These are phyloP conservation scores for Fusarium citri DNA, from an alignment of 2,329 filamentous ascomycete species.

Conservation along the genomic window DNA sequence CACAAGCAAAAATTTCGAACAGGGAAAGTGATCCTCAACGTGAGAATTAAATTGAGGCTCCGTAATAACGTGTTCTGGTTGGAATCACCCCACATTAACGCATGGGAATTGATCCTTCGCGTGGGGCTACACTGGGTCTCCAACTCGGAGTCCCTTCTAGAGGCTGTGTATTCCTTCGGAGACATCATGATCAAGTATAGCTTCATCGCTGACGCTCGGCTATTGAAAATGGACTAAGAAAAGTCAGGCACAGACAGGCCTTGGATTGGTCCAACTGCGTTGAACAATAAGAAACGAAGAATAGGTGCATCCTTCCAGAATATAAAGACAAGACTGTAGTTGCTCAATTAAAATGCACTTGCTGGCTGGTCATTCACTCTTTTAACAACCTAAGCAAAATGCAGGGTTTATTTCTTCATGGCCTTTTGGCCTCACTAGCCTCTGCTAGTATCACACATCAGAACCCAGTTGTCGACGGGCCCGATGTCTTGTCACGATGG, in stretches of 20 bases:
- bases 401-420: not conserved
- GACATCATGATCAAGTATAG: not conserved
- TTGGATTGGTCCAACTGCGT: not conserved
- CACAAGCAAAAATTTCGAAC: not conserved
- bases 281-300: not conserved
- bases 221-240: not conserved
- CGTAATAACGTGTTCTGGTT: not conserved
- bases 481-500: not conserved
- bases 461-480: not conserved
- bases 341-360: not conserved
- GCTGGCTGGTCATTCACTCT: not conserved
- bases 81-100: not conserved
- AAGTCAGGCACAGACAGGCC: not conserved
- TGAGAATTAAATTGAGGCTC: not conserved
- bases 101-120: not conserved
- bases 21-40: not conserved
- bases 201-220: not conserved
- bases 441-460: conserved; percentile 1
- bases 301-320: not conserved
- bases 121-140: not conserved
- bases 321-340: not conserved
- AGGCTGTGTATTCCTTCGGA: not conserved
- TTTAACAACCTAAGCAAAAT: not conserved
- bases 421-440: not conserved
- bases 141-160: not conserved